phyloP scores from a whole-genome alignment of 441 rosid genomes.

The Erodium texanum region DNA sequence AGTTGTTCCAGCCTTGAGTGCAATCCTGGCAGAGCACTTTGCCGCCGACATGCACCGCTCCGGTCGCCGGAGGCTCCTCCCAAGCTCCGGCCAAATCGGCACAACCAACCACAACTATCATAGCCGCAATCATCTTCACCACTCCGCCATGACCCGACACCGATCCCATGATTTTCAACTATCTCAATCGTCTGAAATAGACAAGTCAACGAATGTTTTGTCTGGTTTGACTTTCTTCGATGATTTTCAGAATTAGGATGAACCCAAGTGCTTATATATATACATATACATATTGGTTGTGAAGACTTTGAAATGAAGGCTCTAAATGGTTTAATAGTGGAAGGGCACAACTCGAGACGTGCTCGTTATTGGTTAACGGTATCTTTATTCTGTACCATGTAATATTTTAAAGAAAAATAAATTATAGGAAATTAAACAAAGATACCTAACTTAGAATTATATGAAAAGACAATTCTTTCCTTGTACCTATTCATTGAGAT shows the following conservation, averaged over 20 bases:
- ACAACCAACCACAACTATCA: conserved; percentile 8
- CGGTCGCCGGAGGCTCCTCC: conserved; percentile 14
- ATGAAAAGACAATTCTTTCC: no score
- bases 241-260: neutral
- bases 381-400: no score
- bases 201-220: neutral
- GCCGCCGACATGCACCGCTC: conserved; percentile 48
- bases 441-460: no score
- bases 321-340: conserved; percentile 22
- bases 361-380: conserved; percentile 31
- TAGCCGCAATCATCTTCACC: conserved; percentile 20
- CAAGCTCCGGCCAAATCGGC: conserved; percentile 21
- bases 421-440: no score
- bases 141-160: conserved; percentile 15
- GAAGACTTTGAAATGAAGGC: no score
- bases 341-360: conserved; percentile 44
- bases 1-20: conserved; percentile 44
- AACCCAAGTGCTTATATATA: neutral
- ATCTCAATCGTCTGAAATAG: neutral
- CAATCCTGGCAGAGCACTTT: conserved; percentile 74
- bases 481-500: no score
- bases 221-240: neutral
- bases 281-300: neutral
- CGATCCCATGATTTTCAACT: conserved; percentile 15
- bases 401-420: no score